phyloP scores from a whole-genome alignment of 495 filamentous ascomycete genomes.

The Penicillium verhagenii region DNA sequence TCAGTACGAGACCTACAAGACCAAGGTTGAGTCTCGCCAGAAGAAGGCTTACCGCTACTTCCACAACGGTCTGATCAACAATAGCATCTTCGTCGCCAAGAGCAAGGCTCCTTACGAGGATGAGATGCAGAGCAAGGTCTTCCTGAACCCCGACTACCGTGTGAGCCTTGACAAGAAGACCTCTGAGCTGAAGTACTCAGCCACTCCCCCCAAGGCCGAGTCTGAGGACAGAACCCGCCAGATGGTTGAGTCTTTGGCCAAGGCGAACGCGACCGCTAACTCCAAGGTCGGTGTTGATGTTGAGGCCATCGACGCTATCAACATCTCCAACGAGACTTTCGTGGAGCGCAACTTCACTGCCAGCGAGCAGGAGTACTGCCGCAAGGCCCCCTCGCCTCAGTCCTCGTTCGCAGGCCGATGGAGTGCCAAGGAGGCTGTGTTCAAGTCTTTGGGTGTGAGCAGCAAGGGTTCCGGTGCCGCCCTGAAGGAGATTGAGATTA shows the following conservation, averaged over 20 bases:
- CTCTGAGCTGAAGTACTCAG: slow-evolving; percentile 68
- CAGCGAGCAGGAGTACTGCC: slow-evolving; percentile 80
- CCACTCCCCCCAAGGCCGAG: slow-evolving; percentile 57
- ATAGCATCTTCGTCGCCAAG: slow-evolving; percentile 96
- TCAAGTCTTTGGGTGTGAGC: slow-evolving; percentile 91
- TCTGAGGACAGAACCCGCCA: slow-evolving; percentile 64
- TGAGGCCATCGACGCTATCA: slow-evolving; percentile 78
- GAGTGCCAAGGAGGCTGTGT: slow-evolving; percentile 97
- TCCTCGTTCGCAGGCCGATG: slow-evolving; percentile 90
- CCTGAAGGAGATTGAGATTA: slow-evolving; percentile 93
- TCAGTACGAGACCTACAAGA: slow-evolving; percentile 77
- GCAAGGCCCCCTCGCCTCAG: slow-evolving; percentile 69
- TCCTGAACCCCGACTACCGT: slow-evolving; percentile 93
- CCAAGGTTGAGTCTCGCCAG: slow-evolving; percentile 86
- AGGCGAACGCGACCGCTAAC: slow-evolving; percentile 65
- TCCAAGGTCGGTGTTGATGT: slow-evolving; percentile 92
- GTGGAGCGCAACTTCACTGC: slow-evolving; percentile 91
- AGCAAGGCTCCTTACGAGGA: slow-evolving; percentile 84
- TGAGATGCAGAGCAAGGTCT: slow-evolving; percentile 77
- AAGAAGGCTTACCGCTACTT: slow-evolving; percentile 98
- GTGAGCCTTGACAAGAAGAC: slow-evolving; percentile 83
- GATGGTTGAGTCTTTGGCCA: slow-evolving; percentile 76
- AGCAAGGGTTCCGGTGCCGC: slow-evolving; percentile 85
- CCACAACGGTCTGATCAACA: slow-evolving; percentile 96
- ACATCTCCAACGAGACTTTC: slow-evolving; percentile 91